Evolutionary conservation across 345 rosid genomes (phyloP), one percentile per base, ranked within the genome.

Genomic region (Streptanthus diversifolius): DNA sequence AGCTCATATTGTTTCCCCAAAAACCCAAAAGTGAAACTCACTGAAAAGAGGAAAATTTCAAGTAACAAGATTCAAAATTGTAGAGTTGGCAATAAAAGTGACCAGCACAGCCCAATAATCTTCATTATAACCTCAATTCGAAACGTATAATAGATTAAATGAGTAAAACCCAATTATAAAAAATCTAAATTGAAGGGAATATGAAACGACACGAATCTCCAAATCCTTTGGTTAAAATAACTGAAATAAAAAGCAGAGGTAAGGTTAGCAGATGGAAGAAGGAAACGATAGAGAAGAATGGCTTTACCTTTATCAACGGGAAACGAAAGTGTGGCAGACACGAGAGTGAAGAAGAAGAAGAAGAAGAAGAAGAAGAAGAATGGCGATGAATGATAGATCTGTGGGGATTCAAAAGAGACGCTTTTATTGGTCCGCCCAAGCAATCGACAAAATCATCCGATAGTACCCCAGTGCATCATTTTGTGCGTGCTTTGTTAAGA

Each of bases 341-440:
- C 36, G 52, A 61, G 66, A 21, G 60, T 40, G 55, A 19, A 48
- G 70, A 48, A 11, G 69, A 30, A 33, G 51, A 29, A 61, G 51
- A 24, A 30, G n/a, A n/a, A n/a, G 55, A 19, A 48, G 70, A 48
- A 11, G 69, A 30, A 33, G 51, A 29, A 61, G 51, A 24, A 30
- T 37, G 70, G 51, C 36, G 51, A 45, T 11, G 57, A 74, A 45
- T 5, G 57, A 67, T 59, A 74, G 68, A 67, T 74, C 73, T 74
- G 68, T 36, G 61, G 15, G 15, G 63, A 75, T 75, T 75, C 70
- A 75, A 75, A 75, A 75, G 40, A 52, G 63, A 68, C 69, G 39
- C 73, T 59, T 75, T 68, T 75, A 61, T 75, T 68, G 36, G 62
- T 68, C 64, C 63, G 79, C 63, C 54, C 27, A 47, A 58, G 66